Conservation (phyloP, 2,329 filamentous ascomycete genomes). For the Colletotrichum liriopes region DNA sequence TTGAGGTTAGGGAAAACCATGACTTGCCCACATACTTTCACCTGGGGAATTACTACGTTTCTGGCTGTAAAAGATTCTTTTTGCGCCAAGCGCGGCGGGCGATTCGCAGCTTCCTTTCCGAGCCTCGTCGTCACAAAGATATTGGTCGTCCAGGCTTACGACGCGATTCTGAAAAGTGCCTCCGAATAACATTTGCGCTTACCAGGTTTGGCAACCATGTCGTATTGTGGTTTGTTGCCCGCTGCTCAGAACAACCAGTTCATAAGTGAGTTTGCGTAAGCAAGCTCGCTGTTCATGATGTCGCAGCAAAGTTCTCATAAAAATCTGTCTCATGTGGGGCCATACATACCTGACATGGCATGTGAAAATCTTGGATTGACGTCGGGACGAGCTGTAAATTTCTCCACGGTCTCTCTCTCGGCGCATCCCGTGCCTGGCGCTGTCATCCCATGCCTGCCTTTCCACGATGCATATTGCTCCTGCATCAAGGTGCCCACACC, state of each 20-base stretch:
- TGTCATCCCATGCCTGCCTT: conserved; percentile 21
- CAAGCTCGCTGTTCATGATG: not conserved
- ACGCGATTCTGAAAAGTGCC: not conserved
- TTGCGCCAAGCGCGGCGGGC: not conserved
- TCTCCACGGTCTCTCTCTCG: conserved; percentile 34
- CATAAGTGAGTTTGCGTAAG: not conserved
- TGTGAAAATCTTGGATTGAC: conserved; percentile 4
- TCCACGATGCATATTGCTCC: conserved; percentile 27
- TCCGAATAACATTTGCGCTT: not conserved
- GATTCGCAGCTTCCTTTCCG: not conserved
- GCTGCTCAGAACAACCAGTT: not conserved
- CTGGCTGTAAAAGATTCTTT: not conserved
- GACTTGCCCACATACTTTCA: conserved; percentile 74
- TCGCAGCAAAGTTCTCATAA: not conserved
- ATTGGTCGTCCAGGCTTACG: not conserved
- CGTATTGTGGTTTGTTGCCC: not conserved
- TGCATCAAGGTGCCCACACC: conserved; percentile 32
- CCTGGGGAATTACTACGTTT: not conserved
- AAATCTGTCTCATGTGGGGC: not conserved
- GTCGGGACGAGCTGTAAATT: not conserved
- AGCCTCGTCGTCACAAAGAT: not conserved
- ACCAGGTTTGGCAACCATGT: conserved; percentile 3
- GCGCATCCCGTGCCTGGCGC: conserved; percentile 34
- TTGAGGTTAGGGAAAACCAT: conserved; percentile 96
- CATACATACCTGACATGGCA: conserved; percentile 8